Evolutionary conservation across 805 yeast species (phyloP).

Genomic region (Kazachstania psychrophila): DNA sequence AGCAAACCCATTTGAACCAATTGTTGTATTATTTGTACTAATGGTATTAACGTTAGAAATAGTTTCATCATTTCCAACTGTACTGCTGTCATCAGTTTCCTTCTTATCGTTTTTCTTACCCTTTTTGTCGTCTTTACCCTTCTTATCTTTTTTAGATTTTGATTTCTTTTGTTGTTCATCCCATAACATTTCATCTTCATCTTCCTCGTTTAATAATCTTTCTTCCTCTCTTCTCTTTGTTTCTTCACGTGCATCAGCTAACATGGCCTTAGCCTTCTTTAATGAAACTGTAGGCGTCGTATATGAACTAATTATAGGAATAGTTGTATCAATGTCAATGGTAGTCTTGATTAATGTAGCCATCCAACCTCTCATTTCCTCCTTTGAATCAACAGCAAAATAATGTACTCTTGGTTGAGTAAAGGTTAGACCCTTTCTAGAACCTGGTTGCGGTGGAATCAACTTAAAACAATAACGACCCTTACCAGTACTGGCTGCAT

Average conservation of each 20-base stretch:
- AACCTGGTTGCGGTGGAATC: constrained; percentile 97
- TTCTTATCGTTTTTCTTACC: background rate
- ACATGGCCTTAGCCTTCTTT: constrained; percentile 74
- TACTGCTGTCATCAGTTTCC: background rate
- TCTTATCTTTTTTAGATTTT: constrained; percentile 6
- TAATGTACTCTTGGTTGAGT: constrained; percentile 94
- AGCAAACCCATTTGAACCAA: constrained; percentile 41
- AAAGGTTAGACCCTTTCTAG: constrained; percentile 86
- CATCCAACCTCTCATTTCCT: constrained; percentile 93
- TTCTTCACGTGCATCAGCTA: constrained; percentile 74
- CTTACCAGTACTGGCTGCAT: constrained; percentile 88
- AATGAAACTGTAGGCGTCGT: constrained; percentile 91
- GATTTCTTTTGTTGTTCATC: constrained; percentile 22
- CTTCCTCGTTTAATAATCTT: constrained; percentile 17
- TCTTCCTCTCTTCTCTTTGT: constrained; percentile 47
- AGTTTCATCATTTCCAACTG: constrained; percentile 15
- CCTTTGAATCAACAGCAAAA: constrained; percentile 86
- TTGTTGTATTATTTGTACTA: constrained; percentile 14
- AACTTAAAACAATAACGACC: constrained; percentile 91
- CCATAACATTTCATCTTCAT: constrained; percentile 26
- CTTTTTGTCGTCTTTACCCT: constrained; percentile 1
- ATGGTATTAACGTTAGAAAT: constrained; percentile 6
- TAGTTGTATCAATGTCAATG: constrained; percentile 86
- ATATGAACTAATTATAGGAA: constrained; percentile 87
- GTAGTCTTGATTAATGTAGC: constrained; percentile 92